Conservation (phyloP, 148 eudicot genomes). For the Heliamphora exappendiculata region DNA sequence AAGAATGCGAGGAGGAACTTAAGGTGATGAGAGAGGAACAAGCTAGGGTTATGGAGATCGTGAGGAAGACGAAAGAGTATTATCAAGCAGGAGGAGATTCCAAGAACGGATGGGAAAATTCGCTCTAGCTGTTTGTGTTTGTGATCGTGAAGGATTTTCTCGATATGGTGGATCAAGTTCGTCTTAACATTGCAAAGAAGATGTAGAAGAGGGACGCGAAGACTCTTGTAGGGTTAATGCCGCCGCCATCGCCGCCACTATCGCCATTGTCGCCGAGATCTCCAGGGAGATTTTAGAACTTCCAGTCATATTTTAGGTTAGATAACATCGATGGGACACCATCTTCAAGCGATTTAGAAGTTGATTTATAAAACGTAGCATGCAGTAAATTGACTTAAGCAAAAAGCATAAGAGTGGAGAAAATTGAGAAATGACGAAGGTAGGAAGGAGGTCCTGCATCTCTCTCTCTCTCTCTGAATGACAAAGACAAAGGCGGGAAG, state of each 20-base stretch:
- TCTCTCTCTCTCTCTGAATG: too few relatives aligned
- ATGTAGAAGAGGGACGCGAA: constrained; percentile 32
- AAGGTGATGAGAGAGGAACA: constrained; percentile 43
- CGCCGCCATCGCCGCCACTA: constrained; percentile 25
- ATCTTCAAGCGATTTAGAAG: constrained; percentile 37
- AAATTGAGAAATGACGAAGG: too few relatives aligned
- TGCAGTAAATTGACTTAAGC: neutral
- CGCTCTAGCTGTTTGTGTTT: constrained; percentile 62
- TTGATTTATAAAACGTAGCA: constrained; percentile 28
- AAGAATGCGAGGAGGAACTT: constrained; percentile 43
- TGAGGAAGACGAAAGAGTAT: constrained; percentile 37
- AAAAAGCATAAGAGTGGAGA: too few relatives aligned
- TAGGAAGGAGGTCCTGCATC: too few relatives aligned
- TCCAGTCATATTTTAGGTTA: constrained; percentile 25
- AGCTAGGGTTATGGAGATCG: constrained; percentile 37
- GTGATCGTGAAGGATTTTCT: constrained; percentile 65
- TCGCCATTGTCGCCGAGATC: neutral
- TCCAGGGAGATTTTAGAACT: constrained; percentile 24
- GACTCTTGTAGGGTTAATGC: constrained; percentile 5
- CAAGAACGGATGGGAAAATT: constrained; percentile 36
- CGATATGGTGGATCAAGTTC: constrained; percentile 60
- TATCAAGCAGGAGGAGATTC: constrained; percentile 58
- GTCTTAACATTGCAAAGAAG: constrained; percentile 53
- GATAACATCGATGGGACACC: constrained; percentile 13
- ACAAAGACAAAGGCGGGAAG: too few relatives aligned